phyloP scores from a whole-genome alignment of 306 rosid genomes.

The Medicago truncatula region DNA sequence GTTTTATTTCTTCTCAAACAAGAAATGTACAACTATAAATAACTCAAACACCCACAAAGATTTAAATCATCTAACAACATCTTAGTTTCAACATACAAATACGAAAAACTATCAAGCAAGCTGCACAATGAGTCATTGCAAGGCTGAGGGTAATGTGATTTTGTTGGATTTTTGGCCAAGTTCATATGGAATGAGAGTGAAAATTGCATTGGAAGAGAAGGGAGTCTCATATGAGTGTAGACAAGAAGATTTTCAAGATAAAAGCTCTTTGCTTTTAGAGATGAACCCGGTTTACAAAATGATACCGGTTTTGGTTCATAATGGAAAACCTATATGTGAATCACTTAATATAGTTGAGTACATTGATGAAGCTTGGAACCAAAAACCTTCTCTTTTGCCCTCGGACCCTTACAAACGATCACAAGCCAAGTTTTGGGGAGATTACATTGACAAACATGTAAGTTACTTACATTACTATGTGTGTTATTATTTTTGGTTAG shows the following conservation, averaged over 20 bases:
- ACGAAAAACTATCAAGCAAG: slow-evolving; percentile 8
- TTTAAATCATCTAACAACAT: slow-evolving; percentile 6
- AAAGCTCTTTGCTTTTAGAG: slow-evolving; percentile 57
- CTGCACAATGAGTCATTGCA: neutral
- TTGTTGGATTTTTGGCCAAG: slow-evolving; percentile 72
- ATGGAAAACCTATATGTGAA: slow-evolving; percentile 51
- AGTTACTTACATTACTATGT: slow-evolving; percentile 10
- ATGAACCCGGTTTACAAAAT: slow-evolving; percentile 60
- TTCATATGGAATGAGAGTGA: slow-evolving; percentile 63
- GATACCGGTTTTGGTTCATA: slow-evolving; percentile 59
- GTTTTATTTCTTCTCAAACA: slow-evolving; percentile 21
- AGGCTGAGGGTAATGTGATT: slow-evolving; percentile 50
- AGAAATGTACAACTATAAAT: slow-evolving; percentile 48
- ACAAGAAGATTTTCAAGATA: slow-evolving; percentile 54
- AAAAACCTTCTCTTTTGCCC: slow-evolving; percentile 45
- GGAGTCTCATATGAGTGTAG: slow-evolving; percentile 53
- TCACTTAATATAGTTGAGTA: slow-evolving; percentile 54
- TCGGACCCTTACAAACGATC: slow-evolving; percentile 50
- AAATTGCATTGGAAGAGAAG: slow-evolving; percentile 62
- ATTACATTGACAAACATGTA: slow-evolving; percentile 60
- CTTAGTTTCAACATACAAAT: slow-evolving; percentile 6
- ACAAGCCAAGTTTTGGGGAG: slow-evolving; percentile 57
- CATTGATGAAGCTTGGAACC: slow-evolving; percentile 55
- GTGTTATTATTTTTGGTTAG: no score
- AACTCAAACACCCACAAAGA: slow-evolving; percentile 20